Conservation (phyloP, 2,329 filamentous ascomycete genomes). For the Pseudogymnoascus pannorum region DNA sequence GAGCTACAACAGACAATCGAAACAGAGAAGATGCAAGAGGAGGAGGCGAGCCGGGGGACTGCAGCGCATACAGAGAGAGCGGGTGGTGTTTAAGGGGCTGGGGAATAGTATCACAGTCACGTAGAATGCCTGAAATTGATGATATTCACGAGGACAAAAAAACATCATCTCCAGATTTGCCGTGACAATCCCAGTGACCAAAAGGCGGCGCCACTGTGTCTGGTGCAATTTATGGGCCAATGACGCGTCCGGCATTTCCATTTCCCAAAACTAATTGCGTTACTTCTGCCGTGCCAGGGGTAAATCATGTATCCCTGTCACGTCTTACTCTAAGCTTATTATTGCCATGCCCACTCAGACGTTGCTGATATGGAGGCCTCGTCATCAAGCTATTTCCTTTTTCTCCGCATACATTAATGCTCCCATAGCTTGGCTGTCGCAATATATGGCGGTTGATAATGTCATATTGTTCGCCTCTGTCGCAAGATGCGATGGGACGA, state of each 20-base stretch:
- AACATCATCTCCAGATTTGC: neutral
- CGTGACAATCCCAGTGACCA: neutral
- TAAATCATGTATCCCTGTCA: neutral
- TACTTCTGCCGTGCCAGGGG: neutral
- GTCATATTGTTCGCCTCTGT: neutral
- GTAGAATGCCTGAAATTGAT: neutral
- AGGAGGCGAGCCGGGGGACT: conserved; percentile 20
- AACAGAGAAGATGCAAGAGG: conserved; percentile 38
- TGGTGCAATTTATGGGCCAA: neutral
- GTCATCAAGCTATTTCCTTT: neutral
- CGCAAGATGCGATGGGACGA: neutral
- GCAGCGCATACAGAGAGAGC: conserved; percentile 11
- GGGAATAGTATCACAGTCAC: neutral
- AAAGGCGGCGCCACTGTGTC: neutral
- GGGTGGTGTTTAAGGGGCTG: neutral
- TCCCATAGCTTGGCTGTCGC: neutral
- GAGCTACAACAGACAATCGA: conserved; percentile 37
- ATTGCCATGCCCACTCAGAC: neutral
- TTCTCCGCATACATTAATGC: neutral
- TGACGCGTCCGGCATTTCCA: neutral
- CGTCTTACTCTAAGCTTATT: neutral
- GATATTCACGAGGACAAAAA: neutral
- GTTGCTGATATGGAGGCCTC: neutral
- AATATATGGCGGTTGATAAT: neutral
- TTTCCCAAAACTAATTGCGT: neutral